Percentiles rank a stretch among this genome's conserved stretches.
phyloP scores from a whole-genome alignment of 1,284 basidiomycete species.

The Trametes pubescens region DNA sequence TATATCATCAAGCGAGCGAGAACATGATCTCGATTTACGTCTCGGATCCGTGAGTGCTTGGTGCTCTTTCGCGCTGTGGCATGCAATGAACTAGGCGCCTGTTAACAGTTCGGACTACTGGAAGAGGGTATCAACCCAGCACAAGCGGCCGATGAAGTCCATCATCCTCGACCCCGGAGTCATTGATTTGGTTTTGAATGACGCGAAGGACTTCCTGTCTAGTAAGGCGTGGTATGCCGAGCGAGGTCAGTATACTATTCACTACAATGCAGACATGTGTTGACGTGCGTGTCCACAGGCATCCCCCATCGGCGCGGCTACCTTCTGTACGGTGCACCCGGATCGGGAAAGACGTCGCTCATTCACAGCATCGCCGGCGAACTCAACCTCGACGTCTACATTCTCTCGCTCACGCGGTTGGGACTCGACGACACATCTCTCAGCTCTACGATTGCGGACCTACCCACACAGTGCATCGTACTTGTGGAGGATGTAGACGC shows the following conservation, averaged over 20 bases:
- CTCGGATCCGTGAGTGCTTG: conserved; percentile 52
- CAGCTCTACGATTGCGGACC: conserved; percentile 64
- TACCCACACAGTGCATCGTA: conserved; percentile 76
- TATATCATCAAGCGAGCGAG: conserved; percentile 58
- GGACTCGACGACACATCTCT: conserved; percentile 75
- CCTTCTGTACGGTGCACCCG: conserved; percentile 76
- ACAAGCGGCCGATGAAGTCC: conserved; percentile 69
- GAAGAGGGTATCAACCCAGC: conserved; percentile 62
- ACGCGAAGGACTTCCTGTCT: conserved; percentile 70
- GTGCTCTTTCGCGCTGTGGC: not conserved
- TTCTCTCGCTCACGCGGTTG: conserved; percentile 74
- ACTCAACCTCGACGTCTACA: conserved; percentile 77
- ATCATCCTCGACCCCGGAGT: conserved; percentile 74
- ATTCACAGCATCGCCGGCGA: conserved; percentile 82
- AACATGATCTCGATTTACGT: conserved; percentile 64
- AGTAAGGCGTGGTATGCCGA: conserved; percentile 74
- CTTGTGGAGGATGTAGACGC: conserved; percentile 87
- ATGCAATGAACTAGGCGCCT: conserved; percentile 2
- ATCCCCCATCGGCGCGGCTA: conserved; percentile 80
- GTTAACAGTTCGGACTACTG: conserved; percentile 50
- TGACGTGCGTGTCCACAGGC: conserved; percentile 19
- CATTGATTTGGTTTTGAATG: conserved; percentile 68
- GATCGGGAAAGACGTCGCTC: conserved; percentile 79
- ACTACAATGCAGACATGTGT: not conserved
- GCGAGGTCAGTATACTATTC: conserved; percentile 48